Base-by-base conservation (phyloP, 164 flowering plant genomes). In the Stephania cephalantha region DNA sequence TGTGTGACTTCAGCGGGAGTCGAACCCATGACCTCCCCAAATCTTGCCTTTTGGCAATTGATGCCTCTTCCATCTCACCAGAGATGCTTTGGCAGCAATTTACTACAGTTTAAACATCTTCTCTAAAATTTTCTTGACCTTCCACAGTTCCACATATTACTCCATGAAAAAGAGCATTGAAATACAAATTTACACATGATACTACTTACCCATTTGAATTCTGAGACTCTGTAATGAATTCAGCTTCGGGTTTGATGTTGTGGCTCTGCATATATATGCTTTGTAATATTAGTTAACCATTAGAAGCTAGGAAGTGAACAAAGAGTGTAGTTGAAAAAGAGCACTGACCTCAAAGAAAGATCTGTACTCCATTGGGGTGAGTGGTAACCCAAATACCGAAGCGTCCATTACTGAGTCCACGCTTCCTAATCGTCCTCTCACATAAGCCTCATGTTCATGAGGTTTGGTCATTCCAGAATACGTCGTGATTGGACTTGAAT, bases 221-320 rank as follows among this genome's bases (percentile, higher is more conserved):
- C 20, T 82, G 82, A 7, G 81, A 75, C 75, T 84, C 87, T 44
- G 73, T 55, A 71, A 90, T 80, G 76, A 78, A 77, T 9, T 90
- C 90, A 73, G 98, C 99, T 85, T 91, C 89, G 18, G 99, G 99
- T 80, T 83, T 81, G 1, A 81, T 74, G 81, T 77, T 86, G 68
- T 89, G 88, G 79, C 81, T 86, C 98, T 95, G 97, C 81, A 79
- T 46, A 58, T 31, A 76, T 45, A 69, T 25, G 71, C 70, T 61
- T 12, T 72, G 78, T 30, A 71, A 12, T n/a, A 58, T 74, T 20
- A 73, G 53, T 52, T 64, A 42, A 45, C 67, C 7, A 22, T 5
- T 48, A 12, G 31, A 71, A 46, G 71, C 3, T 8, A 6, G 9
- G 68, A 30, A 17, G 22, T 13, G 13, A 17, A 35, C 13, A 31